A percentile compares a stretch with the other conserved stretches of the same genome.
These are phyloP conservation scores for Centrapalus pauciflorus DNA, from an alignment of 129 eudicot genomes.

Conservation along the genomic window DNA sequence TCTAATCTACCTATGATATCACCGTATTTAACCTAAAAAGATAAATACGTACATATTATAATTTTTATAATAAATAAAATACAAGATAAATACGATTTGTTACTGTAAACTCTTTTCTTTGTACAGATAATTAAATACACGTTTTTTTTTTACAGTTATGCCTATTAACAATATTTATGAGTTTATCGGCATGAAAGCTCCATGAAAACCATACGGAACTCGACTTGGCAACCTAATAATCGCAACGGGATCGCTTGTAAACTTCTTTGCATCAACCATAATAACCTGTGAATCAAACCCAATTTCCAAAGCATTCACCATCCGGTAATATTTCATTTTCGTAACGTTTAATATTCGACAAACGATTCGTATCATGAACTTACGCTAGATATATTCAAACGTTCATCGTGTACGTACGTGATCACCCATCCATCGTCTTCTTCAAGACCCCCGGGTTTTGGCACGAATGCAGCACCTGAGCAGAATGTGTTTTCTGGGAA, in stretches of 20 bases:
- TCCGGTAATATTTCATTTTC: background rate
- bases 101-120: too few relatives aligned
- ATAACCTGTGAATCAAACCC: constrained; percentile 29
- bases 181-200: constrained; percentile 39
- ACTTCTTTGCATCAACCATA: constrained; percentile 38
- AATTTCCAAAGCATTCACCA: constrained; percentile 3
- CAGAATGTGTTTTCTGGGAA: constrained; percentile 43
- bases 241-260: constrained; percentile 38
- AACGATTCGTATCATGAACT: background rate
- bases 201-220: constrained; percentile 67
- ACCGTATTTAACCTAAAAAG: too few relatives aligned
- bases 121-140: too few relatives aligned
- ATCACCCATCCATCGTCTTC: constrained; percentile 67
- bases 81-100: too few relatives aligned
- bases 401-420: constrained; percentile 40
- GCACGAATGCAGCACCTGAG: constrained; percentile 46
- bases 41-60: too few relatives aligned
- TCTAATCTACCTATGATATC: too few relatives aligned
- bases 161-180: background rate
- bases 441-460: constrained; percentile 31
- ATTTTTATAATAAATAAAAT: too few relatives aligned
- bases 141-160: background rate
- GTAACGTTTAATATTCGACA: too few relatives aligned
- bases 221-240: constrained; percentile 34
- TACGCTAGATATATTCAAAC: constrained; percentile 30